These are phyloP conservation scores for Zymoseptoria passerinii DNA, from an alignment of 2,329 filamentous ascomycete species.

Conservation along the genomic window DNA sequence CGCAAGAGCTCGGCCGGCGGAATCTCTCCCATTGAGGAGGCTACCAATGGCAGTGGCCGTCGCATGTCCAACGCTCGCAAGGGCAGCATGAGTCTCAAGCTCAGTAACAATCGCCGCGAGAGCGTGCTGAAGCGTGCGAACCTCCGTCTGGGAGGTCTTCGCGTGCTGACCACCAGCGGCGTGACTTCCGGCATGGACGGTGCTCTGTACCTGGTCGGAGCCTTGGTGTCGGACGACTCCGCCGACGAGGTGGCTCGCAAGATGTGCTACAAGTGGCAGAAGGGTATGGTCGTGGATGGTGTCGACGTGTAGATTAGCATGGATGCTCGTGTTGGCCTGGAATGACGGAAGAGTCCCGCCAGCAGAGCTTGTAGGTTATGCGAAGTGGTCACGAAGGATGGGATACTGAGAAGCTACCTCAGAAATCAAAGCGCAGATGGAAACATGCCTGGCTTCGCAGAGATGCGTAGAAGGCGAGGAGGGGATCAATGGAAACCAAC, in stretches of 20 bases:
- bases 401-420: slow-evolving; percentile 18
- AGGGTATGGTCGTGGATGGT: slow-evolving; percentile 75
- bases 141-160: slow-evolving; percentile 59
- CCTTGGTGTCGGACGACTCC: slow-evolving; percentile 67
- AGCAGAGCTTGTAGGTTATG: neutral
- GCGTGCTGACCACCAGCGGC: slow-evolving; percentile 74
- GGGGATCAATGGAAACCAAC: neutral
- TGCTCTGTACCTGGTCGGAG: slow-evolving; percentile 73
- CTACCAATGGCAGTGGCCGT: slow-evolving; percentile 32
- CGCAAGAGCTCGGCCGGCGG: slow-evolving; percentile 35
- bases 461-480: neutral
- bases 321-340: neutral
- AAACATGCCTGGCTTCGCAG: neutral
- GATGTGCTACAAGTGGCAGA: slow-evolving; percentile 78
- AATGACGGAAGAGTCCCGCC: neutral
- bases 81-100: slow-evolving; percentile 74
- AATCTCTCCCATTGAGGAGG: slow-evolving; percentile 25
- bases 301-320: slow-evolving; percentile 59
- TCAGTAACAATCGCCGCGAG: slow-evolving; percentile 65
- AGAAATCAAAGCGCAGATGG: slow-evolving; percentile 13
- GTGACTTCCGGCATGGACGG: slow-evolving; percentile 76
- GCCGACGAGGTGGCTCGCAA: slow-evolving; percentile 65
- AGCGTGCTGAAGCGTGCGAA: slow-evolving; percentile 70
- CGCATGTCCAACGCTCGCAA: slow-evolving; percentile 49
- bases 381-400: neutral